Base-by-base conservation (phyloP, 1,284 basidiomycete genomes). In the Marasmius fiardii region DNA sequence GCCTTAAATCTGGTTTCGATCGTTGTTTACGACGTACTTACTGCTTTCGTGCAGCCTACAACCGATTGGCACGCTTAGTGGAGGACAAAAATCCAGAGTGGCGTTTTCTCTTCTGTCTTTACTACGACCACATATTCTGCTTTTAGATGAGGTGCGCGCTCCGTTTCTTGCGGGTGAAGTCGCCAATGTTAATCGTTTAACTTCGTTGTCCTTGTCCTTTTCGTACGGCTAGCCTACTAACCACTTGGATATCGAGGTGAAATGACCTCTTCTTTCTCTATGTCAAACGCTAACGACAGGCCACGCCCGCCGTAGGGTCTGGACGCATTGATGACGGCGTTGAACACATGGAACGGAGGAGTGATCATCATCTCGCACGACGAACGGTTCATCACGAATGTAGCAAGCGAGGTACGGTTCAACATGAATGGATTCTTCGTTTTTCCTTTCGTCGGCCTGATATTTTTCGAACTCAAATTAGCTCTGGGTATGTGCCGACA, bases 11-110 rank as follows among this genome's bases (percentile, higher is more conserved):
- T n/a, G n/a, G n/a, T n/a, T n/a, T n/a, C n/a, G n/a, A 53, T 53
- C 37, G 34, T 14, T 35, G 14, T 31, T 51, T 34, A 51, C 51
- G 21, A 44, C 18, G 43, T 53, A 41, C 57, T 51, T 18, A 21
- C 26, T 53, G 58, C 31, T 51, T 52, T 31, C 43, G 48, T 16
- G 16, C 55, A 91, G 89, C 11, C 68, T 93, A 63, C 92, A 93
- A 64, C 67, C 79, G 39, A 93, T 94, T 58, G 88, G 84, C 31
- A 94, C 92, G 0, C 72, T 96, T n/a, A 90, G 88, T 69, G 95
- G 95, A 71, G 97, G 97, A 72, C 97, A 99, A 67, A 99, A 99
- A 74, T 92, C 88, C 58, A 88, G 96, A 66, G 95, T 99, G 6
- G 95, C 96, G 0, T 99, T 99, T 71, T 88, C 96, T 1, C 81